Conservation (phyloP, 164 flowering plant species). For the Sedum album region DNA sequence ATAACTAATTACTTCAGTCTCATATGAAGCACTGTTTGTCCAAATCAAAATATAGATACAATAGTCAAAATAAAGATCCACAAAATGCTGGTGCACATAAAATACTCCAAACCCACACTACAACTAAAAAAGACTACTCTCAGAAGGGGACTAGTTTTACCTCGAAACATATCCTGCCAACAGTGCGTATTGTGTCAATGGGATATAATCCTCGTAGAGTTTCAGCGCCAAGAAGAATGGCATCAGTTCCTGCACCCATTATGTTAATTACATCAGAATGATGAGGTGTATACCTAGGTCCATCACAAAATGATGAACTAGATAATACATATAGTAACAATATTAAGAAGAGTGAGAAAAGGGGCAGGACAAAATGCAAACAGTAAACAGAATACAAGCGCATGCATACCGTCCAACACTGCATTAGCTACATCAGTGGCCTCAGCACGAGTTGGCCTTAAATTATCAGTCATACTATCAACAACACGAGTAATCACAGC, state of each 20-base stretch:
- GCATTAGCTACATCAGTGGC: slow-evolving; percentile 12
- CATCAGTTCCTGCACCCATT: slow-evolving; percentile 8
- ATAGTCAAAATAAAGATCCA: too few relatives aligned
- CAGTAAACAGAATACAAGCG: background rate
- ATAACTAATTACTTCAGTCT: too few relatives aligned
- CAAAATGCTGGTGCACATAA: too few relatives aligned
- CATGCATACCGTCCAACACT: slow-evolving; percentile 6
- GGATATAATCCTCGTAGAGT: slow-evolving; percentile 7
- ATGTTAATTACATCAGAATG: too few relatives aligned
- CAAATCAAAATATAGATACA: too few relatives aligned
- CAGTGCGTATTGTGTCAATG: slow-evolving; percentile 5
- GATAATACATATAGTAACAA: too few relatives aligned
- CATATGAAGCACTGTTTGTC: too few relatives aligned
- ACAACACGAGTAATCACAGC: slow-evolving; percentile 9
- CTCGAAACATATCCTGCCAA: slow-evolving; percentile 9
- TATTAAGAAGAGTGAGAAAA: background rate
- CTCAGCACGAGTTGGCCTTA: slow-evolving; percentile 10
- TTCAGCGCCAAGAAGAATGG: slow-evolving; percentile 12
- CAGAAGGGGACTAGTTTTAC: background rate
- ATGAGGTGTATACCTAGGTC: too few relatives aligned
- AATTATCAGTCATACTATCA: slow-evolving; percentile 10
- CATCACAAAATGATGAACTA: too few relatives aligned
- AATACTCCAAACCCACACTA: too few relatives aligned
- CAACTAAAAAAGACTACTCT: background rate
- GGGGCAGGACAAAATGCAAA: background rate